Evolutionary conservation across 768 basidiomycete species (phyloP).

Genomic region (Kwoniella europaea): DNA sequence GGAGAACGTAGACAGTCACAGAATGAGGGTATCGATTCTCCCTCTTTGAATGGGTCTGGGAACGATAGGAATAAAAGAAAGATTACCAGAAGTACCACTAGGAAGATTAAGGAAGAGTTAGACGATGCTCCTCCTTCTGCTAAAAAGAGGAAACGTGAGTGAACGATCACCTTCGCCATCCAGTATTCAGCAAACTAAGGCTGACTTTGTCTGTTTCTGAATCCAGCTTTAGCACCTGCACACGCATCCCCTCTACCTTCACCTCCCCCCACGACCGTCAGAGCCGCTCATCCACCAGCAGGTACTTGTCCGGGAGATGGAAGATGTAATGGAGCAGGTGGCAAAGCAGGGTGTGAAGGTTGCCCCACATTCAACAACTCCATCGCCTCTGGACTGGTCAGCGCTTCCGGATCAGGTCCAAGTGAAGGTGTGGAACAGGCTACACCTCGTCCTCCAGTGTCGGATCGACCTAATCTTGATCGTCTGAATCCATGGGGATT

Average conservation of each 20-base stretch:
- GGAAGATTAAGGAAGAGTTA: constrained; percentile 32
- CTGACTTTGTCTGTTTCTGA: too few relatives aligned
- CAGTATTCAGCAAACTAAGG: too few relatives aligned
- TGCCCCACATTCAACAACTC: constrained; percentile 97
- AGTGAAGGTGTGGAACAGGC: constrained; percentile 56
- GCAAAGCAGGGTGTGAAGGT: constrained; percentile 86
- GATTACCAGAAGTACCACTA: constrained; percentile 17
- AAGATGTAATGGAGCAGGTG: constrained; percentile 95
- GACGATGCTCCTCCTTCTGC: constrained; percentile 36
- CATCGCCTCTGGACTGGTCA: constrained; percentile 59
- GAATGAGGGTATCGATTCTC: constrained; percentile 21
- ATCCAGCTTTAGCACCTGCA: constrained; percentile 30
- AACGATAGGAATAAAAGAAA: constrained; percentile 18
- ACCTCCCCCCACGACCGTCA: constrained; percentile 32
- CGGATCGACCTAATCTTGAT: constrained; percentile 37
- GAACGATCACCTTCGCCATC: too few relatives aligned
- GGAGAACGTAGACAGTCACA: constrained; percentile 11
- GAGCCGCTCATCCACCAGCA: constrained; percentile 38
- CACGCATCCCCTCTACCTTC: constrained; percentile 36
- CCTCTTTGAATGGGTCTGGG: background rate
- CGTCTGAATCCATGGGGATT: constrained; percentile 21
- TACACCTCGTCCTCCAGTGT: constrained; percentile 18
- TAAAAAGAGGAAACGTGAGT: constrained; percentile 46
- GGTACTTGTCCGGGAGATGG: constrained; percentile 97
- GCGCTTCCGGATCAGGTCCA: constrained; percentile 59